Evolutionary conservation across 164 flowering plant genomes (phyloP), one percentile per base, ranked within the genome.

Genomic region (Vitis rupestris): DNA sequence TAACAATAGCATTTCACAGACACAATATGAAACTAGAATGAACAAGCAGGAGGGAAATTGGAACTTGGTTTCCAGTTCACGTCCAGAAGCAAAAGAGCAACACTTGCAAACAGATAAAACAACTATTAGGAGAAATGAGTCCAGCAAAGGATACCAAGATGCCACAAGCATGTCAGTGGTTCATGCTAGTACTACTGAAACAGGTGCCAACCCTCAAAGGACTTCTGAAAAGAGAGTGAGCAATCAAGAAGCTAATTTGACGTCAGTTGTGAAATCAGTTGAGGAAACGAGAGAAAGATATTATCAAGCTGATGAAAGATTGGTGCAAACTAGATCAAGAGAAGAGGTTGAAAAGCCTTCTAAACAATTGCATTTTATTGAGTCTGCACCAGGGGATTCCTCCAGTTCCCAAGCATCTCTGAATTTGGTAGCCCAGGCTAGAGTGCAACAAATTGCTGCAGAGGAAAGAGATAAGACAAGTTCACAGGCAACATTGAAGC

Each of bases 381-480:
- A 72, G 56, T 67, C 57, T 19, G 59, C 75, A 51, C 64, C 70
- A 10, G 73, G 71, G 61, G 62, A 61, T 70, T 70, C 62, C 31
- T 81, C 81, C 61, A 65, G 76, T 70, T 66, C 77, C 47, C 80
- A 79, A 71, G 65, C 67, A 74, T 67, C 70, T 67, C 56, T 69
- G 57, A 59, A 66, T 70, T 64, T 61, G 69, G 71, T 50, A 68
- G 72, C 69, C 31, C 79, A 77, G 63, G 69, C 64, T 30, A 55
- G 73, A 61, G 57, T 59, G 64, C 74, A 75, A 57, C 72, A 66
- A 65, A 60, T 69, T 19, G 63, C 23, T 68, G 70, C 16, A 13
- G 62, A 54, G 29, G 72, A 37, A 15, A 66, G 44, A 44, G 70
- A 70, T 29, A 60, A 66, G 64, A 82, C 74, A 70, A 79, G 62